Conservation (phyloP, 1,139 yeast species). For the Candida sp. region DNA sequence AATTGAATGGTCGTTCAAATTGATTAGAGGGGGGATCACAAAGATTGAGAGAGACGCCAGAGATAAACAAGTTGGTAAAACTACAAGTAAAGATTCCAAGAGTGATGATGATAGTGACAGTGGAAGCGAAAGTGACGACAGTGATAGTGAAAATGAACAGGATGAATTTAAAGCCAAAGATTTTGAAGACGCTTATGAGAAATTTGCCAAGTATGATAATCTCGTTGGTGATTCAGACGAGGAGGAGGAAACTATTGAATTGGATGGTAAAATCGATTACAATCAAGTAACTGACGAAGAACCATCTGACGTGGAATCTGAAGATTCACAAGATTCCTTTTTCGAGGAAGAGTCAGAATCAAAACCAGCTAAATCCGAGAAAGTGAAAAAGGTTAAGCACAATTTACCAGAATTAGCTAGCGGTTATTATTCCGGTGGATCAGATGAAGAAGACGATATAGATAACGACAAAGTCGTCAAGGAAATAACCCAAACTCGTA, state of each 20-base stretch:
- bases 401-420: conserved; percentile 67
- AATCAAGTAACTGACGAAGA: conserved; percentile 66
- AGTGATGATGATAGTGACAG: conserved; percentile 9
- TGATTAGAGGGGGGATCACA: conserved; percentile 57
- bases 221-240: conserved; percentile 58
- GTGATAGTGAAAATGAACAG: conserved; percentile 13
- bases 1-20: conserved; percentile 56
- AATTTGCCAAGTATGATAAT: conserved; percentile 48
- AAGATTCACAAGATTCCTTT: conserved; percentile 37
- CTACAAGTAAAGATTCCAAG: conserved; percentile 12
- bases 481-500: conserved; percentile 51
- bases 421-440: conserved; percentile 81
- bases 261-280: conserved; percentile 46
- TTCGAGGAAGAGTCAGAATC: conserved; percentile 20
- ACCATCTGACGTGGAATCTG: conserved; percentile 32
- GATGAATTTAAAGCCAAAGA: conserved; percentile 5
- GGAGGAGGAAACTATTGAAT: conserved; percentile 26
- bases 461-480: conserved; percentile 62
- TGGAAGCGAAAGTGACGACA: conserved; percentile 13
- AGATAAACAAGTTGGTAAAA: conserved; percentile 22
- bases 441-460: conserved; percentile 56
- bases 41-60: conserved; percentile 37
- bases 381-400: conserved; percentile 12
- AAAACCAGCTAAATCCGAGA: conserved; percentile 14
- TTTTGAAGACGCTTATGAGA: conserved; percentile 17